Base-by-base conservation (phyloP, 176 grass and related monocot species). In the Zoysia japonica region DNA sequence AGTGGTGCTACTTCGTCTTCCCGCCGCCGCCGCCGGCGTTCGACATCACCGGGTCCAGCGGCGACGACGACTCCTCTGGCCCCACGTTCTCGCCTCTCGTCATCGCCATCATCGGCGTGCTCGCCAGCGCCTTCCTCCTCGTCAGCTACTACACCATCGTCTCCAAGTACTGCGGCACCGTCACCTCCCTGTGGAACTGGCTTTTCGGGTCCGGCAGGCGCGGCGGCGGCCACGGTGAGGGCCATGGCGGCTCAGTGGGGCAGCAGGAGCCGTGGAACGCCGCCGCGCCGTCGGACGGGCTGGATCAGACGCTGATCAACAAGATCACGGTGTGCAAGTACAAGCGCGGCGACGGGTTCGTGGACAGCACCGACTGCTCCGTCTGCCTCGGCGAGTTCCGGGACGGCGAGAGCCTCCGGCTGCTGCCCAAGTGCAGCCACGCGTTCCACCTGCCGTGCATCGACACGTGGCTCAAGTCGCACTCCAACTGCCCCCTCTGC, bases 1-100 rank as follows among this genome's bases (percentile, higher is more conserved):
- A 99, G 87, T 99, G 96, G 96, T 99, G 96, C 82, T 99, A 99
- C 90, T 75, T 93, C 71, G 63, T 93, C 73, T 94, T 97, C 85
- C 89, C 94, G 51, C 94, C 94, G 2, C 94, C 94, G 68, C 94
- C 94, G 40, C 85, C 78, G 82, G 72, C 80, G 12, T 85, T 94
- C 81, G 90, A 88, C 44, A 65, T 90, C 72, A 75, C 84, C 52
- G 80, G 72, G 7, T 28, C 87, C 43, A 41, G 61, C 68, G 44
- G 59, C 71, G 93, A 85, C 80, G 84, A 93, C 80, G 84, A 93
- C 63, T 75, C 75, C 77, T 90, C 88, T 39, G 67, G 88, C 47
- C 72, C 87, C 14, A 74, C 88, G 81, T 89, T 98, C 78, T 94
- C 95, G 36, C 96, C 96, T 2, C 82, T 99, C 64, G 96, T 99